A percentile compares a stretch with the other conserved stretches of the same genome.
phyloP scores from a whole-genome alignment of 306 rosid genomes.

The Cajanus cajan region DNA sequence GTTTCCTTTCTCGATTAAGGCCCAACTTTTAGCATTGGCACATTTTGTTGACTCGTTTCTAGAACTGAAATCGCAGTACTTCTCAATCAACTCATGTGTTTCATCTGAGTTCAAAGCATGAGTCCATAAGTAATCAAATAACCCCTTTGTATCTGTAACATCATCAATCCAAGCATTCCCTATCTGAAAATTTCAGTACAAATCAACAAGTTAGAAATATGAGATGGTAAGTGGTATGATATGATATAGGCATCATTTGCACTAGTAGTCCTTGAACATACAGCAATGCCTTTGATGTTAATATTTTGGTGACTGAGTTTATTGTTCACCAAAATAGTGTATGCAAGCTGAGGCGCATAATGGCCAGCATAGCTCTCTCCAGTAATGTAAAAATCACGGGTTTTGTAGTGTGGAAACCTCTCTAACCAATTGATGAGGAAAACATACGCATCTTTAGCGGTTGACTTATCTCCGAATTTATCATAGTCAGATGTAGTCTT shows the following conservation, averaged over 20 bases:
- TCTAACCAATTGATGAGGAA: constrained; percentile 64
- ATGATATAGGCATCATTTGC: not conserved
- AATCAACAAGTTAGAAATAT: not conserved
- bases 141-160: constrained; percentile 7
- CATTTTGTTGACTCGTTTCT: constrained; percentile 31
- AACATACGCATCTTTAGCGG: constrained; percentile 48
- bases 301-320: constrained; percentile 26
- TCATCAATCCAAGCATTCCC: constrained; percentile 63
- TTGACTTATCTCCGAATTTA: constrained; percentile 39
- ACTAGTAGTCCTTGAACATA: constrained; percentile 11
- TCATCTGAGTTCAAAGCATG: constrained; percentile 58
- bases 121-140: constrained; percentile 46
- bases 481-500: constrained; percentile 42
- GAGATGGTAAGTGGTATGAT: not conserved
- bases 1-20: constrained; percentile 23
- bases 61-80: constrained; percentile 41
- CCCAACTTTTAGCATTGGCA: not conserved
- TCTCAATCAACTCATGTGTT: constrained; percentile 44
- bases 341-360: constrained; percentile 60
- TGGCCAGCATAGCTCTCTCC: constrained; percentile 76
- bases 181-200: constrained; percentile 37
- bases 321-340: constrained; percentile 37
- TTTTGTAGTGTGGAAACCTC: constrained; percentile 63
- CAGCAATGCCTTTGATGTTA: constrained; percentile 60
- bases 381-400: constrained; percentile 43